Conservation (phyloP, 768 basidiomycete species). For the Amanita fuliginea region DNA sequence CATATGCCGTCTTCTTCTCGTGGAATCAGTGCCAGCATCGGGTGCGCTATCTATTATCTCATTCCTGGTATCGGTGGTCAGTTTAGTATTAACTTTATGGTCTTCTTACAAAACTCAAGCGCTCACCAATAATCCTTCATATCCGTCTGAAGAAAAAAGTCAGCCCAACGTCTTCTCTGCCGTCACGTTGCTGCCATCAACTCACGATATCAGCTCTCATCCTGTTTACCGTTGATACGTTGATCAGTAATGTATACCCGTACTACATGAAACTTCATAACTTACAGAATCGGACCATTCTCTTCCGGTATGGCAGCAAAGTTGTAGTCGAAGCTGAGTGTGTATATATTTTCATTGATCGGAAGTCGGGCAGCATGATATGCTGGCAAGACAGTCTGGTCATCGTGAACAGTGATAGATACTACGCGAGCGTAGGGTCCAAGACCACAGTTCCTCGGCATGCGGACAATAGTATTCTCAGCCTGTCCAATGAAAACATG, state of each 20-base stretch:
- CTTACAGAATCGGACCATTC: slow-evolving; percentile 9
- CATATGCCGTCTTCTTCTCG: slow-evolving; percentile 6
- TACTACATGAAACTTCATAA: neutral
- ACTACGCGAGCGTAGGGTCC: slow-evolving; percentile 17
- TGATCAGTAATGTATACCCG: neutral
- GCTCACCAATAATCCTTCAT: neutral
- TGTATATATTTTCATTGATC: slow-evolving; percentile 10
- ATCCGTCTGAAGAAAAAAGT: neutral
- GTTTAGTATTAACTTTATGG: neutral
- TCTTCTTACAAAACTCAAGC: neutral
- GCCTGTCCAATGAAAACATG: slow-evolving; percentile 16
- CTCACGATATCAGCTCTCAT: neutral
- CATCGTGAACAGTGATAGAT: slow-evolving; percentile 9
- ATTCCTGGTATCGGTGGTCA: slow-evolving; percentile 8
- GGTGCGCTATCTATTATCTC: slow-evolving; percentile 11
- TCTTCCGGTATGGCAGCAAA: slow-evolving; percentile 10
- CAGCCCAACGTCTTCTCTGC: neutral
- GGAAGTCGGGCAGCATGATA: slow-evolving; percentile 10
- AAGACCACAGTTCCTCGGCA: slow-evolving; percentile 15
- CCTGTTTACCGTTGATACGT: neutral
- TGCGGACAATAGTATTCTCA: slow-evolving; percentile 14
- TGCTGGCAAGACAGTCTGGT: slow-evolving; percentile 10
- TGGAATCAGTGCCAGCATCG: slow-evolving; percentile 9
- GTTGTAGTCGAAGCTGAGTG: slow-evolving; percentile 11
- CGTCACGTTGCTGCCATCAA: neutral